Evolutionary conservation across 805 yeast species (phyloP), one percentile per base, ranked within the genome.

Genomic region (Barnettozyma sucrosica): DNA sequence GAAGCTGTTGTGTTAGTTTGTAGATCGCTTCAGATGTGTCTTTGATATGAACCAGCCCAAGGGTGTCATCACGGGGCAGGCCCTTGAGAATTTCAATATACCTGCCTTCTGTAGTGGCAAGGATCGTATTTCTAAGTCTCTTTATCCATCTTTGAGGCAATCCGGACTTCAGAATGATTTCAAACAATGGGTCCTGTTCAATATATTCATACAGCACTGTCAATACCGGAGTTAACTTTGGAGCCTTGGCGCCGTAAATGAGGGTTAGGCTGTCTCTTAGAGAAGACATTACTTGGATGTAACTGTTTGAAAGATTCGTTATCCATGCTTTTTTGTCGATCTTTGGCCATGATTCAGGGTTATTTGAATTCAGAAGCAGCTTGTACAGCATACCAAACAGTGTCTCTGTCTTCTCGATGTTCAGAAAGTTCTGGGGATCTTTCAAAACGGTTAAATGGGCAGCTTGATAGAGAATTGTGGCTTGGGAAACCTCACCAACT

Each of bases 21-120:
- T 80, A 70, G 19, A 86, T 72, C 34, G 62, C 57, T 41, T 80
- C 81, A 0, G 83, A 79, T 5, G 83, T 69, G 38, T 79, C 74
- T 41, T 77, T 70, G 2, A 85, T 70, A 63, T 84, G 84, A 23
- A 71, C 57, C 2, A 82, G 65, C 36, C 71, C 77, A 7, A 84
- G 61, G 0, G 80, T 68, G 36, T 71, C 68, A 57, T 76, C 80
- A 24, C 84, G 67, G 0, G 95, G 93, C n/a, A 85, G 66, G 7
- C 64, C 64, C 3, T 71, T 67, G 19, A 77, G 58, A 7, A 74
- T 51, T 2, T 66, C 62, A 30, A 71, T 69, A 49, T 77, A 77
- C 51, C 70, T 71, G 10, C 55, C 54, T 47, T 73, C 78, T 5
- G 78, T 71, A 0, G 75, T 67, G 3, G 63, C 59, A 25, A 67